These are phyloP conservation scores for Lenwebbia sp. DNA, from an alignment of 345 rosid genomes.

Conservation along the genomic window DNA sequence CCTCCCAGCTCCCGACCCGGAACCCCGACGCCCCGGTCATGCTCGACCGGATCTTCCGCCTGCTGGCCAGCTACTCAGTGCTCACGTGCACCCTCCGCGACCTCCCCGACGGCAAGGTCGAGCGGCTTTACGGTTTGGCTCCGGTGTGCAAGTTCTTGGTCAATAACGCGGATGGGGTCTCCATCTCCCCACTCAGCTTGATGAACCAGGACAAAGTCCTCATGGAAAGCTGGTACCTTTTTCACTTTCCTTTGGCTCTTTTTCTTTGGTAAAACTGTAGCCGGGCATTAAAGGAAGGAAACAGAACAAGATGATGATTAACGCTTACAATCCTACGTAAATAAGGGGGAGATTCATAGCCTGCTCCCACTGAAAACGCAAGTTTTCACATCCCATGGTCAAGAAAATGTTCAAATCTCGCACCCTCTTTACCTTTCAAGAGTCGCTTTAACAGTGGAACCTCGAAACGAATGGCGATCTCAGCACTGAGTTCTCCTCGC, in stretches of 20 bases:
- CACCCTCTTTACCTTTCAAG: not conserved
- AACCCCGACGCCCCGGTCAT: slow-evolving; percentile 73
- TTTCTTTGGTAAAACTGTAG: not conserved
- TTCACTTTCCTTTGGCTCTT: not conserved
- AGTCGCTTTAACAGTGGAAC: not conserved
- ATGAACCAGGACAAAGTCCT: slow-evolving; percentile 89
- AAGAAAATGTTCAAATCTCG: not conserved
- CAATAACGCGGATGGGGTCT: slow-evolving; percentile 79
- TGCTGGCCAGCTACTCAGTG: slow-evolving; percentile 60
- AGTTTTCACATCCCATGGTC: not conserved
- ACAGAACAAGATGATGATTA: not conserved
- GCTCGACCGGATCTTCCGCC: slow-evolving; percentile 75
- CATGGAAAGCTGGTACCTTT: slow-evolving; percentile 74
- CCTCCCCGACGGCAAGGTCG: slow-evolving; percentile 34
- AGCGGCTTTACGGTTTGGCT: slow-evolving; percentile 61
- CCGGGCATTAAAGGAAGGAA: not conserved
- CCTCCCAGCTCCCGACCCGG: slow-evolving; percentile 56
- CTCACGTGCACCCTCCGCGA: slow-evolving; percentile 38
- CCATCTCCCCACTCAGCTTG: slow-evolving; percentile 55
- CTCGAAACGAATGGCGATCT: not conserved
- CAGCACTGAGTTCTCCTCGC: not conserved
- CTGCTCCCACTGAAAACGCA: not conserved
- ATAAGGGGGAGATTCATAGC: not conserved
- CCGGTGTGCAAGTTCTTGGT: slow-evolving; percentile 78
- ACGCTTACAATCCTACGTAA: not conserved